These are phyloP conservation scores for Orobanche coerulescens DNA, from an alignment of 257 asterid species.

Conservation along the genomic window DNA sequence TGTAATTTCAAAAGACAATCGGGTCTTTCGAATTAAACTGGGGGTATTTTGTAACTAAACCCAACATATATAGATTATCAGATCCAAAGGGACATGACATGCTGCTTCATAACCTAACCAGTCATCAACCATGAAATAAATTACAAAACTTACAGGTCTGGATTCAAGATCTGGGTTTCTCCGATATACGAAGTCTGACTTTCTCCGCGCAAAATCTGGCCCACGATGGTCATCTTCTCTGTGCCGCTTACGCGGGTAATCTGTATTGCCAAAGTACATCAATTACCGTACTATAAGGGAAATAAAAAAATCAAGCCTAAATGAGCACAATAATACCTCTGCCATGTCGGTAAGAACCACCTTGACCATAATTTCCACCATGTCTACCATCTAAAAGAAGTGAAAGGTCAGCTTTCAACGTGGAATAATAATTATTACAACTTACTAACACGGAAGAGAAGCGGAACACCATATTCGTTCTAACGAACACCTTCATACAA, in stretches of 20 bases:
- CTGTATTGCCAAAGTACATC: constrained; percentile 33
- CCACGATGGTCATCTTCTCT: constrained; percentile 71
- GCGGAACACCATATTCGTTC: neutral
- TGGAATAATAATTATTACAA: neutral
- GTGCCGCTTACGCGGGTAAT: constrained; percentile 60
- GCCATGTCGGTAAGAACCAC: constrained; percentile 68
- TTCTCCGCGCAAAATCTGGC: constrained; percentile 60
- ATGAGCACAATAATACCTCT: constrained; percentile 68
- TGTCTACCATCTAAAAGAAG: constrained; percentile 62
- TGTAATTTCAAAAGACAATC: too few species aligned
- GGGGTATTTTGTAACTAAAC: too few species aligned
- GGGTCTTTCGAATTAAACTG: too few species aligned
- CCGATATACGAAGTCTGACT: constrained; percentile 64
- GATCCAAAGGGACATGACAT: neutral
- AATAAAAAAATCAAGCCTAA: neutral
- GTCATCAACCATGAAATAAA: neutral
- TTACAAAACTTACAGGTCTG: constrained; percentile 59
- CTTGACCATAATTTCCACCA: constrained; percentile 64
- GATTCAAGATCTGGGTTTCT: constrained; percentile 66
- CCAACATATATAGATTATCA: neutral
- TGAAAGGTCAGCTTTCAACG: constrained; percentile 19
- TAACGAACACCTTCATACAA: too few species aligned
- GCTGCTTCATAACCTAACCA: constrained; percentile 2
- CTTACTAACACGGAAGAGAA: neutral
- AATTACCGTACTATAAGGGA: constrained; percentile 4